phyloP scores from a whole-genome alignment of 2,329 filamentous ascomycete species.

The Didymella arachidicola region DNA sequence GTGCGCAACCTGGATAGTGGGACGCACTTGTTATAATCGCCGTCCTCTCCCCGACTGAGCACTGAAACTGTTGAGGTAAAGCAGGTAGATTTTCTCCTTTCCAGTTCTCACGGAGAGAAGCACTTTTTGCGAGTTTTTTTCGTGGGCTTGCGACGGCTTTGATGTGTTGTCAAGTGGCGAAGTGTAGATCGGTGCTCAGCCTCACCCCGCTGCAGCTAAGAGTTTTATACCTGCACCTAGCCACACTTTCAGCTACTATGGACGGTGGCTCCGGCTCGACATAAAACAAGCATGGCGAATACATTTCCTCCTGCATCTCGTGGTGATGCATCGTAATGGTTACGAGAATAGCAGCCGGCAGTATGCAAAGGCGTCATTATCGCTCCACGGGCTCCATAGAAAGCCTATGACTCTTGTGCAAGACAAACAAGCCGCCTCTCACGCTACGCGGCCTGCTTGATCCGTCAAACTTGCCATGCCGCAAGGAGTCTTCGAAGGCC shows the following conservation, averaged over 20 bases:
- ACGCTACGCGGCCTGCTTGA: slow-evolving; percentile 42
- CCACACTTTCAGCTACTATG: slow-evolving; percentile 41
- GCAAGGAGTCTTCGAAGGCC: slow-evolving; percentile 18
- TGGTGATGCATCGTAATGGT: slow-evolving; percentile 29
- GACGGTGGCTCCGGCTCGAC: slow-evolving; percentile 39
- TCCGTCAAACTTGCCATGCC: slow-evolving; percentile 26
- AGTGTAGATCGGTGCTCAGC: slow-evolving; percentile 41
- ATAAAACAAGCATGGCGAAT: slow-evolving; percentile 13
- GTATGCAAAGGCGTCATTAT: slow-evolving; percentile 31
- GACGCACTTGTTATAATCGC: slow-evolving; percentile 28
- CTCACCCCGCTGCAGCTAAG: slow-evolving; percentile 39
- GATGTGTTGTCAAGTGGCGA: slow-evolving; percentile 48
- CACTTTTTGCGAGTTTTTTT: slow-evolving; percentile 11
- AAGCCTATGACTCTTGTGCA: slow-evolving; percentile 45
- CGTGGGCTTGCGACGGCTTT: slow-evolving; percentile 27
- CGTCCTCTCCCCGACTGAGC: slow-evolving; percentile 28
- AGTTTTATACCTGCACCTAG: slow-evolving; percentile 35
- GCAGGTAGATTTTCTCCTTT: slow-evolving; percentile 26
- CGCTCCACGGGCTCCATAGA: slow-evolving; percentile 30
- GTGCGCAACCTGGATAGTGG: slow-evolving; percentile 40
- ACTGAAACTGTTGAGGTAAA: slow-evolving; percentile 35
- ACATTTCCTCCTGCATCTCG: slow-evolving; percentile 10
- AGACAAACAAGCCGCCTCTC: slow-evolving; percentile 32
- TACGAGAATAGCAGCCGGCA: slow-evolving; percentile 39
- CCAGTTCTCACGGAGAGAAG: slow-evolving; percentile 13